Percentiles rank a stretch among this genome's conserved stretches.
Conservation (phyloP, 2,329 filamentous ascomycete genomes). For the Fonsecaea monophora region DNA sequence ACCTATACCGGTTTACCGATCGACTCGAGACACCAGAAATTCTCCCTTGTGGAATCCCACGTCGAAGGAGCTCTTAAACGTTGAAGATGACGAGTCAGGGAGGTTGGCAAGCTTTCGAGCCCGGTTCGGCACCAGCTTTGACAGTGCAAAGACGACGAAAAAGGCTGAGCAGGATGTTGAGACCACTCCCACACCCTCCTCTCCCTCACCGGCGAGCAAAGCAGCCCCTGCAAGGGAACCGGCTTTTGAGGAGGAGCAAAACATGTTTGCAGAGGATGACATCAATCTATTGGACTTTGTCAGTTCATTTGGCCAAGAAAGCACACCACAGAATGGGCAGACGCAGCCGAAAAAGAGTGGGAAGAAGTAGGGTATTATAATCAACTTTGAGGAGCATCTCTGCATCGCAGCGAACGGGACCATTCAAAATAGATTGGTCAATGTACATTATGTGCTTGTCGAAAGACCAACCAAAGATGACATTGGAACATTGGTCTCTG, state of each 20-base stretch:
- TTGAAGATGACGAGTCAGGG: constrained; percentile 95
- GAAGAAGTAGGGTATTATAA: constrained; percentile 28
- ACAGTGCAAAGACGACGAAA: constrained; percentile 56
- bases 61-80: constrained; percentile 78
- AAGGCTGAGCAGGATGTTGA: constrained; percentile 40
- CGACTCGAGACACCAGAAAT: constrained; percentile 85
- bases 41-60: constrained; percentile 89
- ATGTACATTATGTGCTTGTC: neutral
- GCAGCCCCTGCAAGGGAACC: constrained; percentile 49
- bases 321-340: constrained; percentile 40
- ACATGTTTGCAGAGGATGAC: constrained; percentile 54
- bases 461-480: neutral
- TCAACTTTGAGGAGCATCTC: neutral
- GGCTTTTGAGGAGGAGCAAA: constrained; percentile 55
- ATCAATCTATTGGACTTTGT: constrained; percentile 66
- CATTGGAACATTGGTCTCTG: neutral
- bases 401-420: neutral
- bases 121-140: constrained; percentile 84
- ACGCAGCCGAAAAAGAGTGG: constrained; percentile 41
- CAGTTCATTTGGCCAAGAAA: constrained; percentile 55
- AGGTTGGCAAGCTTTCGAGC: constrained; percentile 83
- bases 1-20: constrained; percentile 63
- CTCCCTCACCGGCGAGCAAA: constrained; percentile 41
- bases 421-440: neutral
- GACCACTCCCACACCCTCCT: constrained; percentile 37